Evolutionary conservation across 2,329 filamentous ascomycete genomes (phyloP), one percentile per base, ranked within the genome.

Genomic region (Neofusicoccum ribis): DNA sequence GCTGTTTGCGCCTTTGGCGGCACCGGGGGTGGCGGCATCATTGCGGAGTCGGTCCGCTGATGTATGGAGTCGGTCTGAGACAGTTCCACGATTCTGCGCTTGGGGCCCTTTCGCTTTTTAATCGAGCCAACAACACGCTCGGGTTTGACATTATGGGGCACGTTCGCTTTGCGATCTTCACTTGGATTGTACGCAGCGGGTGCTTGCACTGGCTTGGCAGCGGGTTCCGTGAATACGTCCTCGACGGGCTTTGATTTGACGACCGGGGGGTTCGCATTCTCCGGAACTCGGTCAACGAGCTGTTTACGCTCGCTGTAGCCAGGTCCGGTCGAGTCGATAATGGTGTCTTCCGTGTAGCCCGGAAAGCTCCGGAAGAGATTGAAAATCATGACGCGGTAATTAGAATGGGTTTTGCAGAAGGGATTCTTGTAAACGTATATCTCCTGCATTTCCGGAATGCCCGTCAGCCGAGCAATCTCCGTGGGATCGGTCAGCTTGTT

Each of bases 341-440:
- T 83, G 66, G 98, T 88, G 73, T 99, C 95, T 69, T 97, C 91
- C 0, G 89, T 90, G 73, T 95, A 96, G 5, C 95, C 95, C 11
- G 94, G 92, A 0, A 92, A 93, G 66, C 88, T 89, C 68, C 95
- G 88, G 83, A 99, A 99, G 2, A 98, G 84, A 72, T 98, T 99
- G 87, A 99, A 97, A 68, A 98, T 96, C 20, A 89, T 91, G 69
- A 96, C 84, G 56, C 95, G 88, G 75, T 97, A 96, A 70, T 90
- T 88, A 66, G 89, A 85, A 74, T 97, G 92, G 0, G 92, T 93
- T 70, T 91, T 92, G 49, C 90, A 91, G 72, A 98, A 97, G 0
- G 93, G 92, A 72, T 99, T 99, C 23, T 92, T 92, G 67, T 91
- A 87, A 15, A 99, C 90, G 85, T 93, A 99, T 37, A 99, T 89